Evolutionary conservation across 495 filamentous ascomycete species (phyloP).

Genomic region (Podospora pseudocomata): DNA sequence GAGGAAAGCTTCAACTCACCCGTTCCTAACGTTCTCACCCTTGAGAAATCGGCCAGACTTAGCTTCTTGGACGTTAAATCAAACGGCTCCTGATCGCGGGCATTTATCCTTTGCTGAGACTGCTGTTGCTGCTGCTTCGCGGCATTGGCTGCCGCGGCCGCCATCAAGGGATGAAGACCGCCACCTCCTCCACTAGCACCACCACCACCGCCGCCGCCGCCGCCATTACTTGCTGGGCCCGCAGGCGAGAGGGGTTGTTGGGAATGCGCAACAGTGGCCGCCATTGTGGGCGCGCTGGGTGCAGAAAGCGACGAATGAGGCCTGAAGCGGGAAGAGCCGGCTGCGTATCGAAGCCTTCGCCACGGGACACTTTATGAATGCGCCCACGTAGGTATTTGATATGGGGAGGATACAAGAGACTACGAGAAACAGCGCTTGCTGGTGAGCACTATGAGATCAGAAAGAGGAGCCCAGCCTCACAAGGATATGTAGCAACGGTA

Average conservation of each 20-base stretch:
- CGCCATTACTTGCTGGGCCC: not conserved
- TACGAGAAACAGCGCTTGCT: not conserved
- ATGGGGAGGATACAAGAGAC: not conserved
- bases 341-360: not conserved
- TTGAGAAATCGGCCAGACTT: conserved; percentile 67
- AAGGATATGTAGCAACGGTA: conserved; percentile 5
- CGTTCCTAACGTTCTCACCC: conserved; percentile 87
- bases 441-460: conserved; percentile 9
- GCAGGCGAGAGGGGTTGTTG: conserved; percentile 18
- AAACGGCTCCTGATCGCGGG: conserved; percentile 23
- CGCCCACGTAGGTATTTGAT: not conserved
- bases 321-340: not conserved
- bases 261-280: conserved; percentile 34
- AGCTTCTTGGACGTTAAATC: conserved; percentile 27
- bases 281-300: conserved; percentile 18
- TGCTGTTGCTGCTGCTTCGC: conserved; percentile 27
- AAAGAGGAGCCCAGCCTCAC: conserved; percentile 5
- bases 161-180: conserved; percentile 33
- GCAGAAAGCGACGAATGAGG: not conserved
- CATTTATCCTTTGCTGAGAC: conserved; percentile 7
- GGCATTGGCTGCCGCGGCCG: conserved; percentile 16
- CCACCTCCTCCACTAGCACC: conserved; percentile 5
- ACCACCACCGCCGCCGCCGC: not conserved
- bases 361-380: not conserved
- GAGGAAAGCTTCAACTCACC: conserved; percentile 46